Evolutionary conservation across 257 asterid genomes (phyloP).

Genomic region (Solanum acaule): DNA sequence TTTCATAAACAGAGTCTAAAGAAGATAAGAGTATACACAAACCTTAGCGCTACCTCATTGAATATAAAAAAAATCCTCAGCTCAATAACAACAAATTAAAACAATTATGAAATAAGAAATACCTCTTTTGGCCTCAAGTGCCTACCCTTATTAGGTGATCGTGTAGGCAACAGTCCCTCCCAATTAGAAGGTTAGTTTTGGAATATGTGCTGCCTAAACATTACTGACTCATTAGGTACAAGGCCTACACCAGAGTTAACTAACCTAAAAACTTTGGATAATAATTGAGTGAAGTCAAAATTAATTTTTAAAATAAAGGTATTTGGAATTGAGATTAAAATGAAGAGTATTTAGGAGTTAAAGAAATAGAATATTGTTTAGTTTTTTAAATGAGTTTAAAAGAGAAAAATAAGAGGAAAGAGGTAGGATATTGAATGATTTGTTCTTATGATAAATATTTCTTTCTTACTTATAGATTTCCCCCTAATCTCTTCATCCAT

Average conservation of each 20-base stretch:
- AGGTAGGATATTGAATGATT: background rate
- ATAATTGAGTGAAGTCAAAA: background rate
- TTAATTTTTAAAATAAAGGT: background rate
- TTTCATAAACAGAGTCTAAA: too few species aligned
- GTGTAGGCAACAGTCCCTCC: too few species aligned
- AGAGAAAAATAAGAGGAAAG: background rate
- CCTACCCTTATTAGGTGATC: too few species aligned
- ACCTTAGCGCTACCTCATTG: too few species aligned
- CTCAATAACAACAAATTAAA: background rate
- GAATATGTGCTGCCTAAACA: background rate
- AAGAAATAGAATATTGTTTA: background rate
- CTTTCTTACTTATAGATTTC: slow-evolving; percentile 13
- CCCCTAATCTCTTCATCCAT: slow-evolving; percentile 13
- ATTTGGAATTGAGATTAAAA: background rate
- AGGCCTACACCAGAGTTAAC: background rate
- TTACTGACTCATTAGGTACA: background rate
- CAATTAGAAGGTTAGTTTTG: background rate
- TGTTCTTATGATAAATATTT: background rate
- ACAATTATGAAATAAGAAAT: background rate
- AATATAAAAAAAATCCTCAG: too few species aligned
- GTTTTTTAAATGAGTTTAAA: background rate
- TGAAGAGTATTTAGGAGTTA: background rate
- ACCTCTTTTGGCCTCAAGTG: background rate
- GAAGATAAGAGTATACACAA: too few species aligned
- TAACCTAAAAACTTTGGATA: background rate